Evolutionary conservation across 306 rosid genomes (phyloP).

Genomic region (Begonia fuchsioides): DNA sequence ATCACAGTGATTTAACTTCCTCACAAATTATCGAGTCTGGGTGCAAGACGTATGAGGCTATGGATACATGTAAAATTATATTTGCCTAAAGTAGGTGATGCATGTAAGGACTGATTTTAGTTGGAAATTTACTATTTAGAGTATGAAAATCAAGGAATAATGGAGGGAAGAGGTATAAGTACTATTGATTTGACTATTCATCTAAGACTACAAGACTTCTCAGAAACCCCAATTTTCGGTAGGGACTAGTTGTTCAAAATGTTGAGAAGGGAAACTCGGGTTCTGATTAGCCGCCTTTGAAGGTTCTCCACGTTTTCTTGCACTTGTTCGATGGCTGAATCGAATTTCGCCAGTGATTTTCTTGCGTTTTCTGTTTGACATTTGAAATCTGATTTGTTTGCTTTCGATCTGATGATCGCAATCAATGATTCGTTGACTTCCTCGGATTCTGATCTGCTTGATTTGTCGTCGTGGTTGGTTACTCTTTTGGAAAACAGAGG

Average conservation of each 20-base stretch:
- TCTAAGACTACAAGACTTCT: neutral
- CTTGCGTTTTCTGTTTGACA: constrained; percentile 1
- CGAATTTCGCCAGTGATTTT: constrained; percentile 1
- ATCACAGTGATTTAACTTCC: no score
- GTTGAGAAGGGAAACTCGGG: constrained; percentile 21
- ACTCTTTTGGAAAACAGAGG: constrained; percentile 18
- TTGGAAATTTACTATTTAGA: no score
- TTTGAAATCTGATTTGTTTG: neutral
- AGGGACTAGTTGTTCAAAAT: constrained; percentile 12
- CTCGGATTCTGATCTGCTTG: constrained; percentile 3
- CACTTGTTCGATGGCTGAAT: constrained; percentile 6
- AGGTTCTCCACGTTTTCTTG: constrained; percentile 6
- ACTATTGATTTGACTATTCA: no score
- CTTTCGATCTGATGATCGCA: constrained; percentile 1
- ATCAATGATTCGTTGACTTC: constrained; percentile 3
- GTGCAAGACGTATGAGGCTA: no score
- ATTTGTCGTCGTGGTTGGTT: neutral
- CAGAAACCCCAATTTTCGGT: neutral
- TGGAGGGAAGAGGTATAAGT: neutral
- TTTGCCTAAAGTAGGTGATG: no score
- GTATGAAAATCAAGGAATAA: no score
- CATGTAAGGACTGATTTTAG: no score
- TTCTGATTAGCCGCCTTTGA: constrained; percentile 11
- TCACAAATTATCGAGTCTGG: no score
- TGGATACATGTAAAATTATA: no score